Evolutionary conservation across 2,329 filamentous ascomycete genomes (phyloP).

Genomic region (Simplicillium aogashimaense): DNA sequence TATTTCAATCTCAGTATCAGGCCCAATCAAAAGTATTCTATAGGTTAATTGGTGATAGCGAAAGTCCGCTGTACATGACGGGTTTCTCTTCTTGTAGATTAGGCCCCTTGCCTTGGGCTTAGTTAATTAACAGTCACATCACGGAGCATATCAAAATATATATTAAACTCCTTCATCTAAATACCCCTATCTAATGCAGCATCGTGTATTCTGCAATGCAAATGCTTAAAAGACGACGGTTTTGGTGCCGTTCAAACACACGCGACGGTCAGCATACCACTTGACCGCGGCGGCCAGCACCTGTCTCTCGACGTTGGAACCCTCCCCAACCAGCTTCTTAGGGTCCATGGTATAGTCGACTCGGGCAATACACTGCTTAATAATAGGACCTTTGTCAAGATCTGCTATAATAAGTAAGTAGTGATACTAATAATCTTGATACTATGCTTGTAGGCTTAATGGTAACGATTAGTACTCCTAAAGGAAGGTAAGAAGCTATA

Average conservation of each 20-base stretch:
- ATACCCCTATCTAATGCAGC: too few relatives aligned
- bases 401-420: constrained; percentile 77
- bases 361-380: constrained; percentile 70
- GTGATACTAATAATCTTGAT: constrained; percentile 86
- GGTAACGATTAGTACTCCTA: constrained; percentile 83
- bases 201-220: too few relatives aligned
- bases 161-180: too few relatives aligned
- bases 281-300: constrained; percentile 74
- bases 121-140: too few relatives aligned
- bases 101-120: too few relatives aligned
- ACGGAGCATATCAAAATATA: too few relatives aligned
- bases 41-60: too few relatives aligned
- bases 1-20: too few relatives aligned
- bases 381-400: constrained; percentile 78
- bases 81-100: too few relatives aligned
- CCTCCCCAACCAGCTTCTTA: constrained; percentile 68
- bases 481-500: constrained; percentile 79
- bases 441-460: constrained; percentile 76
- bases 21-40: too few relatives aligned
- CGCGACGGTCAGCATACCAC: constrained; percentile 69
- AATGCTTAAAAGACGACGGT: constrained; percentile 59
- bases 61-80: too few relatives aligned
- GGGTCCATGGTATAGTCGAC: constrained; percentile 70
- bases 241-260: constrained; percentile 71
- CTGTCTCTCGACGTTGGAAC: constrained; percentile 76